Evolutionary conservation across 805 yeast genomes (phyloP), one percentile per base, ranked within the genome.

Genomic region (Suhomyces canberraensis): DNA sequence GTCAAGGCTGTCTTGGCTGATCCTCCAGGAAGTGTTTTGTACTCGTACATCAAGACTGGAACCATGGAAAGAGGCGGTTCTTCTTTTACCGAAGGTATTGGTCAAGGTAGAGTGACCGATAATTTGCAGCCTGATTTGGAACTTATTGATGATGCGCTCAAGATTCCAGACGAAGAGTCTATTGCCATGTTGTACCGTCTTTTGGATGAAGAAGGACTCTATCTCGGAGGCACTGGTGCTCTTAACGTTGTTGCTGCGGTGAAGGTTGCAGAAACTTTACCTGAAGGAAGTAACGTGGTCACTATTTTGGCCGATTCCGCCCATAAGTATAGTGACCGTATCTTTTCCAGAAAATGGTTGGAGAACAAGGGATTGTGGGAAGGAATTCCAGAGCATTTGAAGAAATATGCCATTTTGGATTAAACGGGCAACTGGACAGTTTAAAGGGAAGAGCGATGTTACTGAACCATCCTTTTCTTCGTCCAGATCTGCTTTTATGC

Each of bases 71-170:
- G 89, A 51, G 71, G 75, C 1, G 97, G 97, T 20, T 78, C 87
- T 3, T 84, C 95, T 0, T 88, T 90, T 60, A 90, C 96, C 19
- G 97, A 90, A 65, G 97, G 97, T 21, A 88, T 90, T 64, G 97
- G 97, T 19, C 97, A 90, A 64, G 96, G 96, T 31, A 75, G 97
- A 51, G 83, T 90, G 51, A 90, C 96, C 4, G 83, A 76, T 45
- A 90, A 90, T 60, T 71, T 90, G 60, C 70, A 69, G 13, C 84
- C 78, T 29, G 96, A 87, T 44, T 65, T 88, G 19, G 81, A 72
- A 7, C 58, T 81, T 21, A 71, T 87, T 25, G 96, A 90, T 55
- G 95, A 82, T 48, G 95, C 96, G 1, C 61, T 85, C 33, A 73
- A 76, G 46, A 78, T 90, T 35, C 77, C 89, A 2, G 97, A 90